Evolutionary conservation across 23 red algal species (phyloP), one percentile per base, ranked within the genome.

Genomic region (Pyropia haitanensis): DNA sequence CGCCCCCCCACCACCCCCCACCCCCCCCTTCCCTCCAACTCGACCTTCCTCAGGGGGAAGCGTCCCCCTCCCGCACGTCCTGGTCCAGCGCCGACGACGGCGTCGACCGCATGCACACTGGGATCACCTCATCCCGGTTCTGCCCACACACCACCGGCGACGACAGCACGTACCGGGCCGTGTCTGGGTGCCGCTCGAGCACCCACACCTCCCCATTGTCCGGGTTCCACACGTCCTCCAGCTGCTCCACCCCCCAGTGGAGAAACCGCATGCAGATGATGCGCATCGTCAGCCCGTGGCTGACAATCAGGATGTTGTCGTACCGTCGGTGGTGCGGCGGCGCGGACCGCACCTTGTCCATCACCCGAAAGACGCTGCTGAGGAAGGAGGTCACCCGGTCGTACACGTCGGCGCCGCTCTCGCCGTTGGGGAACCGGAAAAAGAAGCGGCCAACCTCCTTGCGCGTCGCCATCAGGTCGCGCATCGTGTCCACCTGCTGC

Each of bases 351-450:
- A 60, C 24, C 63, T 20, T 21, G 63, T 66, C 63, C 63, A 66
- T 26, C 26, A 23, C 63, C 20, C 63, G 8, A 14, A 49, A 66
- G 21, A 66, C 26, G 46, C 20, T 26, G 20, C 19, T 22, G 21
- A 66, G 63, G 63, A 66, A 66, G 5, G 26, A 22, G 20, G 21
- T 30, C 20, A 66, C 63, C 18, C 63, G 63, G 46, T 66, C 63
- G 26, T 66, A 66, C 31, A 66, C 63, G 46, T 66, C 63, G 20
- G 63, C 63, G 46, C 63, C 63, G 10, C 20, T 23, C 63, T 66
- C 63, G 6, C 63, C 63, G 15, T 66, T 19, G 19, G 63, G 63
- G 26, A 66, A 49, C 5, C 63, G 31, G 63, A 23, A 66, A 13
- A 21, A 66, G 63, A 66, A 66, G 17, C 63, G 63, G 21, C 63